These are phyloP conservation scores for Eimeria zaria DNA, from an alignment of 169 alveolate genomes.

Conservation along the genomic window DNA sequence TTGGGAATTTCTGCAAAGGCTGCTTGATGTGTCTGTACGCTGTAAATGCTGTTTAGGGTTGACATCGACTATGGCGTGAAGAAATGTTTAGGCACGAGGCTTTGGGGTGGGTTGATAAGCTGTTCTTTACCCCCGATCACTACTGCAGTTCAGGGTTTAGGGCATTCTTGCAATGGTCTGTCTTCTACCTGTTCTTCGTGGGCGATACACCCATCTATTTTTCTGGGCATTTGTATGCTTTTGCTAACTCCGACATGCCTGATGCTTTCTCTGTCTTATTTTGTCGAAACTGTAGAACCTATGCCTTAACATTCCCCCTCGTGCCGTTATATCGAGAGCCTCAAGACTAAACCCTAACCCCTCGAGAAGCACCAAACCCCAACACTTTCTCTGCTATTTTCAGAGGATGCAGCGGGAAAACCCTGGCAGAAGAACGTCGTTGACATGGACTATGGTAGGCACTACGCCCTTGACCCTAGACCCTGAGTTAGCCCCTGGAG, in stretches of 20 bases:
- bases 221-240: no score
- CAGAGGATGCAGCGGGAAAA: conserved; percentile 26
- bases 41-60: conserved; percentile 1
- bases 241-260: no score
- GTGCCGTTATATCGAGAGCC: not conserved
- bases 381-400: not conserved
- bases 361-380: not conserved
- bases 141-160: no score
- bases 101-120: conserved; percentile 28
- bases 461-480: conserved; percentile 6
- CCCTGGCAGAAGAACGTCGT: conserved; percentile 66
- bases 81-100: conserved; percentile 54
- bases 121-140: no score
- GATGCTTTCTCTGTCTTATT: not conserved
- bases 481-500: no score
- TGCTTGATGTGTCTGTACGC: not conserved
- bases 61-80: conserved; percentile 62
- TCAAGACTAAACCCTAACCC: not conserved
- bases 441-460: conserved; percentile 57
- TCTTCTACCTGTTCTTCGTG: no score
- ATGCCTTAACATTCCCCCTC: not conserved
- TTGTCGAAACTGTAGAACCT: not conserved
- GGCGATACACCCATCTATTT: no score
- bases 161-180: no score
- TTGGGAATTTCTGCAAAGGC: not conserved